Evolutionary conservation across 208 protist species (phyloP).

Genomic region (Phytomonas francai): DNA sequence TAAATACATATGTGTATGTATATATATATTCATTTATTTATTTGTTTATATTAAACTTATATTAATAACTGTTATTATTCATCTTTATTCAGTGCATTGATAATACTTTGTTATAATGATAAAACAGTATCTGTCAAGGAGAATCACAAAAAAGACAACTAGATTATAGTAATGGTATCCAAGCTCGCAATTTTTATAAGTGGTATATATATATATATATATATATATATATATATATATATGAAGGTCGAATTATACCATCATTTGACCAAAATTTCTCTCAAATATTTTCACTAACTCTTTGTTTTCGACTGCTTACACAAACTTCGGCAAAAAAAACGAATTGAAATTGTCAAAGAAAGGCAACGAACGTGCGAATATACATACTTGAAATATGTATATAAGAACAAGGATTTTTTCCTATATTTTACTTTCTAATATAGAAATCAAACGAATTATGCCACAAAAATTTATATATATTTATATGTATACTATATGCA

Average conservation of each 20-base stretch:
- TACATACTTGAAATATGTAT: too few relatives aligned
- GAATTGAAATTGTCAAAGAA: not conserved
- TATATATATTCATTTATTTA: not conserved
- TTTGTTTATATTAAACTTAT: not conserved
- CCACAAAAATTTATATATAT: not conserved
- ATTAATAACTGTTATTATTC: not conserved
- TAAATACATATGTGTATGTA: not conserved
- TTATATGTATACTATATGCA: not conserved
- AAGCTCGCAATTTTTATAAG: not conserved
- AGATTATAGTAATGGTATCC: not conserved
- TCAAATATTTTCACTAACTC: too few relatives aligned
- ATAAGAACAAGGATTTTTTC: not conserved
- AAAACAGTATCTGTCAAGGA: not conserved
- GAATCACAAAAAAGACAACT: not conserved
- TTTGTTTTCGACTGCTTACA: too few relatives aligned
- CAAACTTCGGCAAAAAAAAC: not conserved
- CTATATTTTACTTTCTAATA: slow-evolving; percentile 5
- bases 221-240: not conserved
- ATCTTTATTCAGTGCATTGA: not conserved
- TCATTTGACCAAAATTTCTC: too few relatives aligned
- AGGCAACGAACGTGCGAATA: too few relatives aligned
- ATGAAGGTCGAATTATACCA: too few relatives aligned
- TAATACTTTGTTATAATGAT: not conserved
- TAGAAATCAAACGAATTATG: not conserved
- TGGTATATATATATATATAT: not conserved